These are phyloP conservation scores for Coelastrella sp. DNA, from an alignment of 139 green algal species.

Conservation along the genomic window DNA sequence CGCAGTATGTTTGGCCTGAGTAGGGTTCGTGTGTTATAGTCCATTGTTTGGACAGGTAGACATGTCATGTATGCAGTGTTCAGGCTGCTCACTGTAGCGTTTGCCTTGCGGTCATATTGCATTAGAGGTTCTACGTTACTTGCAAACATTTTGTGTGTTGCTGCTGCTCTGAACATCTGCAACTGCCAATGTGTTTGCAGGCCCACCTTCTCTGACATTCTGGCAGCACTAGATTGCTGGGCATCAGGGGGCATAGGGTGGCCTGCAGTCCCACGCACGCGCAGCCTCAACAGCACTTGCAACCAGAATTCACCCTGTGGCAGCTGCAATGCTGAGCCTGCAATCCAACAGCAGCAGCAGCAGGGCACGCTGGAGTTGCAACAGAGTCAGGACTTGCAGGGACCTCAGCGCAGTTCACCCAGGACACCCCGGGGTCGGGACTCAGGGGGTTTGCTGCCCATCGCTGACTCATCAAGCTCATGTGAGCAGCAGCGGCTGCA, in stretches of 20 bases:
- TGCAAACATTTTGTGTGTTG: background rate
- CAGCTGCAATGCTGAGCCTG: background rate
- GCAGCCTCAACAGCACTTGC: no score
- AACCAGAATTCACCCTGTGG: background rate
- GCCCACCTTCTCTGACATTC: constrained; percentile 25
- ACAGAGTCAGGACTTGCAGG: background rate
- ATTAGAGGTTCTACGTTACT: no score
- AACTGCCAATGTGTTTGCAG: background rate
- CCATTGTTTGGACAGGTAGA: no score
- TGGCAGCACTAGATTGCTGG: constrained; percentile 16
- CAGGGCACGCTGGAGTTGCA: background rate
- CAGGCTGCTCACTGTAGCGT: no score
- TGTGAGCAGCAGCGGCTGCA: constrained; percentile 13
- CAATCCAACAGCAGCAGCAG: background rate
- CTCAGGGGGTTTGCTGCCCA: background rate
- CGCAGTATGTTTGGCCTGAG: background rate
- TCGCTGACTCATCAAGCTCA: background rate
- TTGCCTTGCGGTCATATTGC: no score
- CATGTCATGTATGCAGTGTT: no score
- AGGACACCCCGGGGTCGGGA: background rate
- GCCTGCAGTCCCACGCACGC: background rate
- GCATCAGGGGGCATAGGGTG: background rate
- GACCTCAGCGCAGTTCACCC: background rate
- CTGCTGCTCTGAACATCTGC: background rate
- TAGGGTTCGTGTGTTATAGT: no score